phyloP scores from a whole-genome alignment of 1,284 basidiomycete genomes.

The Xerocomus minutiporus region DNA sequence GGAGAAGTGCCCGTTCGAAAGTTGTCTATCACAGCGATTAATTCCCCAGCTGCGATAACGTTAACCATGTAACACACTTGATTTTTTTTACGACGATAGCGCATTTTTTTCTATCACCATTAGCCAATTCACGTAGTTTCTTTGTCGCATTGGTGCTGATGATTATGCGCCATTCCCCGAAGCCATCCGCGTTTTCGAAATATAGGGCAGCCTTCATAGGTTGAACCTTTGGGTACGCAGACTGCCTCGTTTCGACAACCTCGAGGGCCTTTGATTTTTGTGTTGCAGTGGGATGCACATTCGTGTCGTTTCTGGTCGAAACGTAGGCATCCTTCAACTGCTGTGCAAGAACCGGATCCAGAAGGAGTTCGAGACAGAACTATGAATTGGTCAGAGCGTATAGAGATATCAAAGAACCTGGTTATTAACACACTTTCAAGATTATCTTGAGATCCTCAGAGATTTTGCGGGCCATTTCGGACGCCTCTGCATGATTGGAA shows the following conservation, averaged over 20 bases:
- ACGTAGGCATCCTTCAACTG: conserved; percentile 5
- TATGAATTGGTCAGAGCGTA: conserved; percentile 6
- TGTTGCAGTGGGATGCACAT: background rate
- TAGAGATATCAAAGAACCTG: background rate
- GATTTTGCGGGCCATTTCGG: conserved; percentile 18
- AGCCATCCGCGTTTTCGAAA: background rate
- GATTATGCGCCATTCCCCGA: background rate
- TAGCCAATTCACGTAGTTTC: background rate
- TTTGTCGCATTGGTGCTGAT: background rate
- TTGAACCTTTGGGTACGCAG: background rate
- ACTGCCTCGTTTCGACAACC: background rate
- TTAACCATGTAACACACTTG: background rate
- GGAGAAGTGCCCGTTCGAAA: conserved; percentile 65
- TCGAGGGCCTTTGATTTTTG: too few relatives aligned
- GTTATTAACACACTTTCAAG: conserved; percentile 26
- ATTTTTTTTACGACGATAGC: background rate
- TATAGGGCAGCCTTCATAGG: background rate
- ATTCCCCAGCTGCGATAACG: background rate
- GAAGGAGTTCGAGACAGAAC: conserved; percentile 25
- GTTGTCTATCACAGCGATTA: conserved; percentile 39
- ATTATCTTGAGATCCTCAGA: conserved; percentile 22
- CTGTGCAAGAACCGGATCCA: conserved; percentile 14
- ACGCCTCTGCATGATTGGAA: conserved; percentile 19
- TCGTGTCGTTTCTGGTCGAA: background rate
- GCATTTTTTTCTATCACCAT: background rate